Conservation (phyloP, 805 yeast genomes). For the Teunomyces kruisii region DNA sequence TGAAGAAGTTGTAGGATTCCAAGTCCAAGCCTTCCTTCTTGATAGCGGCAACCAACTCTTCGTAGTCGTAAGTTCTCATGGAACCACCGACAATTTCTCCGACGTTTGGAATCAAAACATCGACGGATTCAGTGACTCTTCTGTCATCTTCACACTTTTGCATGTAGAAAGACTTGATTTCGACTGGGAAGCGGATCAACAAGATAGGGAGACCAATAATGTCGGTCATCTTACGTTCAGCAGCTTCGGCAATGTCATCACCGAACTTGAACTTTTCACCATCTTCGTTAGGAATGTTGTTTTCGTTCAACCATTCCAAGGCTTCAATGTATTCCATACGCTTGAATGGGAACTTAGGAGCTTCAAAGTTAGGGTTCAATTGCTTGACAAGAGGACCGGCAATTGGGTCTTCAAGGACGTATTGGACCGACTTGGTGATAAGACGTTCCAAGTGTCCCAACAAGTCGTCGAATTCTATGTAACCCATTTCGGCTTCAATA, state of each 20-base stretch:
- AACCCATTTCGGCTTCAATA: slow-evolving; percentile 91
- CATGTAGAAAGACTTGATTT: slow-evolving; percentile 98
- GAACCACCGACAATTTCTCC: slow-evolving; percentile 99
- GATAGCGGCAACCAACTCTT: slow-evolving; percentile 86
- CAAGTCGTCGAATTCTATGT: slow-evolving; percentile 83
- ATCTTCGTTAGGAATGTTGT: slow-evolving; percentile 91
- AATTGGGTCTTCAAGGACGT: slow-evolving; percentile 83
- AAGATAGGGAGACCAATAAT: slow-evolving; percentile 89
- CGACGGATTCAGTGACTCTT: slow-evolving; percentile 96
- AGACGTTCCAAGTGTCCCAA: slow-evolving; percentile 81
- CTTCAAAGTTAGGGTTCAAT: slow-evolving; percentile 86
- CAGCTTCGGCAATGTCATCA: slow-evolving; percentile 99
- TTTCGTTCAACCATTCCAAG: slow-evolving; percentile 93
- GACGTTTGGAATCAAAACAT: slow-evolving; percentile 97
- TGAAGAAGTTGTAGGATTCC: slow-evolving; percentile 90
- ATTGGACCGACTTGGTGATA: slow-evolving; percentile 65
- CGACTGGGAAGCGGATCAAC: slow-evolving; percentile 93
- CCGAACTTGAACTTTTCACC: slow-evolving; percentile 93
- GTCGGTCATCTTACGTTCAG: slow-evolving; percentile 98
- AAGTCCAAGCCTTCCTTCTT: slow-evolving; percentile 88
- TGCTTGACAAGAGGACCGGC: slow-evolving; percentile 88
- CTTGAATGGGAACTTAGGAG: slow-evolving; percentile 84
- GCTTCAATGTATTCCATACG: slow-evolving; percentile 92
- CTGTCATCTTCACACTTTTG: slow-evolving; percentile 85
- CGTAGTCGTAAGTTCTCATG: slow-evolving; percentile 85